Conservation (phyloP, 176 grass and related monocot genomes). For the Pontederia crassipes region DNA sequence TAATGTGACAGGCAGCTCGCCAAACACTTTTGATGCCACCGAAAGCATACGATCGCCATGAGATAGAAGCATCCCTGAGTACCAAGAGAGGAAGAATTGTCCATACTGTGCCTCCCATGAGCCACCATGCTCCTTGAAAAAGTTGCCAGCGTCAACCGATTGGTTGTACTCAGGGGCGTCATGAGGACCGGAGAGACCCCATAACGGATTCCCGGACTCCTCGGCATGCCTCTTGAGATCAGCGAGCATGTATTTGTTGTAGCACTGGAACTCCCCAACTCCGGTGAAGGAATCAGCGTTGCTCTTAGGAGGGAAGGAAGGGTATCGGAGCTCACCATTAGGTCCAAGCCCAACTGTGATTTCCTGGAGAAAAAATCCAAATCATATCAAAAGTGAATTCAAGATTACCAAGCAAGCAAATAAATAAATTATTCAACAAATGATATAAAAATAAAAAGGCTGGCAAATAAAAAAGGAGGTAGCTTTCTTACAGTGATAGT, state of each 20-base stretch:
- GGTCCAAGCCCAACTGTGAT: constrained; percentile 66
- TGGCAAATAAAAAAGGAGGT: not conserved
- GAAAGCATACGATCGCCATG: constrained; percentile 65
- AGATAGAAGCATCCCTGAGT: constrained; percentile 46
- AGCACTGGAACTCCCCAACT: constrained; percentile 81
- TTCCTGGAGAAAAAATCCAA: constrained; percentile 30
- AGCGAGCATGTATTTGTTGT: constrained; percentile 73
- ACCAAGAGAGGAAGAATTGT: constrained; percentile 93
- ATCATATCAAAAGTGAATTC: constrained; percentile 3
- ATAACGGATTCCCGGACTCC: constrained; percentile 32
- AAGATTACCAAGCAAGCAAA: not conserved
- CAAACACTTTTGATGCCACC: constrained; percentile 35
- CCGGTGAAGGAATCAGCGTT: constrained; percentile 36
- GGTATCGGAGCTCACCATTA: constrained; percentile 80
- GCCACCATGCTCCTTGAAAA: constrained; percentile 60
- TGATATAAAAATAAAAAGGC: not conserved
- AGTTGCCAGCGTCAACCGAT: constrained; percentile 33
- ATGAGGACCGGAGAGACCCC: constrained; percentile 58
- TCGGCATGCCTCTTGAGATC: constrained; percentile 31
- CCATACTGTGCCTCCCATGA: constrained; percentile 66
- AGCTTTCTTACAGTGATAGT: constrained; percentile 44
- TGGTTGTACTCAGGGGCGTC: constrained; percentile 51
- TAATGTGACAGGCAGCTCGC: constrained; percentile 32
- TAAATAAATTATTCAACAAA: no score
- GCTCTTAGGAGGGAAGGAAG: constrained; percentile 49